These are phyloP conservation scores for Ustilago tritici DNA, from an alignment of 1,284 basidiomycete species.

Conservation along the genomic window DNA sequence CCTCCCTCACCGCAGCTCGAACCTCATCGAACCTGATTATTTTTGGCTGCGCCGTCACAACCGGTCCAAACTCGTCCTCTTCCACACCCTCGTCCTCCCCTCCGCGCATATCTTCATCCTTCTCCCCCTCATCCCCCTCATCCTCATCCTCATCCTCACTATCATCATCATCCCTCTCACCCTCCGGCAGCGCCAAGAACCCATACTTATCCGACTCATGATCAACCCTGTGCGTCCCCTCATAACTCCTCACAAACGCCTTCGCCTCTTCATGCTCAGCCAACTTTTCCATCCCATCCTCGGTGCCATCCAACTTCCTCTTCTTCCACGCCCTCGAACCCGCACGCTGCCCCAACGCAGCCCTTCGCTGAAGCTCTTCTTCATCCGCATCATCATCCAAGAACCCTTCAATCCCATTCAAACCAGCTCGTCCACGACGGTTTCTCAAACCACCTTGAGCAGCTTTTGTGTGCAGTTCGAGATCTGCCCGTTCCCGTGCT, in stretches of 20 bases:
- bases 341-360: constrained; percentile 37
- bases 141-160: constrained; percentile 7
- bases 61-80: constrained; percentile 35
- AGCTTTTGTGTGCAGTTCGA: constrained; percentile 61
- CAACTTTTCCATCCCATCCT: constrained; percentile 60
- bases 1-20: constrained; percentile 18
- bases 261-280: constrained; percentile 54
- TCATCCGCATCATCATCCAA: constrained; percentile 67
- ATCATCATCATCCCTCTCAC: constrained; percentile 5
- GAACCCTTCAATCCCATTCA: constrained; percentile 52
- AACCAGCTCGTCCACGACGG: constrained; percentile 30
- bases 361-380: constrained; percentile 49
- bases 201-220: constrained; percentile 54
- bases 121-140: not conserved
- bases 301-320: constrained; percentile 53
- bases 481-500: constrained; percentile 54
- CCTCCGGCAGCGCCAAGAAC: constrained; percentile 47
- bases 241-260: constrained; percentile 59
- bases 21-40: constrained; percentile 31
- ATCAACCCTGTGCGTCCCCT: constrained; percentile 46
- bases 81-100: constrained; percentile 30
- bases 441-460: constrained; percentile 55
- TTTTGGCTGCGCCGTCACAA: constrained; percentile 24
- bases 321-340: constrained; percentile 36
- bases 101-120: not conserved